Conservation (phyloP, 176 grass and related monocot species). For the Paspalum vaginatum region DNA sequence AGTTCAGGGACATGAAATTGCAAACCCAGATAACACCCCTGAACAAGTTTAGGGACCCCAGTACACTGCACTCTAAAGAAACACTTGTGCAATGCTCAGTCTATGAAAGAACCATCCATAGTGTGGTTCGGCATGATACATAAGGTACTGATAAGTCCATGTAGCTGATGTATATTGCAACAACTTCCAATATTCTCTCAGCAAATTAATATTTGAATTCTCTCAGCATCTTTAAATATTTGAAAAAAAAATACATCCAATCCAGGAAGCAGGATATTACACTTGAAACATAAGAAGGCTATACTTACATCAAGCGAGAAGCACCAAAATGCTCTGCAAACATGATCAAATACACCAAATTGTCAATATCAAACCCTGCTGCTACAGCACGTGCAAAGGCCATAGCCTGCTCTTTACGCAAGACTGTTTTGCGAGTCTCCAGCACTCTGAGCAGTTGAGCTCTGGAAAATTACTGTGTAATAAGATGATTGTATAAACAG, state of each 20-base stretch:
- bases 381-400: constrained; percentile 95
- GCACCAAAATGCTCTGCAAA: constrained; percentile 90
- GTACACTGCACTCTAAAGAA: constrained; percentile 7
- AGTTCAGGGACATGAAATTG: neutral
- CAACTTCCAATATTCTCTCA: neutral
- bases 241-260: constrained; percentile 8
- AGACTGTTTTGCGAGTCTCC: constrained; percentile 79
- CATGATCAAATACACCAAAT: constrained; percentile 63
- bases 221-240: neutral
- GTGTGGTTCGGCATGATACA: neutral
- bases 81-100: neutral
- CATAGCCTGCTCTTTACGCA: constrained; percentile 97
- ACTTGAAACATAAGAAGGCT: neutral
- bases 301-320: constrained; percentile 79
- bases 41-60: neutral
- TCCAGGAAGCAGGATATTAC: constrained; percentile 8
- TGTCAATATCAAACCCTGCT: constrained; percentile 89
- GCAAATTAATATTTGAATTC: too few relatives aligned
- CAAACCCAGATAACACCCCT: neutral
- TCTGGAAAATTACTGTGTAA: constrained; percentile 50
- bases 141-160: neutral
- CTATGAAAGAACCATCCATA: neutral
- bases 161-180: neutral
- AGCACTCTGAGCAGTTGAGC: constrained; percentile 89
- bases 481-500: constrained; percentile 10